Evolutionary conservation across 208 protist genomes (phyloP), one percentile per base, ranked within the genome.

Genomic region (Trichomonas vaginalis): DNA sequence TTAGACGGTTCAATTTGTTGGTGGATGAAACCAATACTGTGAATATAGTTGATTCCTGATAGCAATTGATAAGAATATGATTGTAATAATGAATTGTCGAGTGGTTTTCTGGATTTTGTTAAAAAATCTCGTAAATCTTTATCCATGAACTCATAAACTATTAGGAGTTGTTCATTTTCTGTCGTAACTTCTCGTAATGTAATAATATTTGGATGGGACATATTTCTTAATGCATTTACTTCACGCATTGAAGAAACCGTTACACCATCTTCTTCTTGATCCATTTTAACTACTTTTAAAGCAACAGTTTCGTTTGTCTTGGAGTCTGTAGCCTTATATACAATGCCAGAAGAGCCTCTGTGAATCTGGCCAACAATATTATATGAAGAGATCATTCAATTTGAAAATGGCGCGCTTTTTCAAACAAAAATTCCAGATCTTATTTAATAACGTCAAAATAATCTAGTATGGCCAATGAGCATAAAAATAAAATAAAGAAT

Each of bases 1-100:
- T 98, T 98, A 83, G 98, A 97, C 15, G 95, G 95, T 21, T 40
- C n/a, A 39, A 96, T 86, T 21, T 83, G 15, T 47, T 79, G 17
- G 15, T 96, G 95, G 39, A 96, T 96, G 37, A 95, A 48, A 39
- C 95, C 95, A 32, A 95, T 21, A 21, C 27, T 39, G 46, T 96
- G 95, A 95, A 88, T 39, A n/a, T 96, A 96, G 42, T 35, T 32
- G 8, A 96, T n/a, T 4, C 62, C 70, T 37, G 42, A 95, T 10
- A 88, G 23, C 17, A 96, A 37, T 56, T 96, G 95, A 62, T 39
- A 96, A 1, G 80, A 47, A 95, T 95, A 96, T 37, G 61, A 90
- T 61, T 56, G 47, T 32, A 95, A 1, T 51, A 82, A n/a, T 0
- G 17, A 1, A 39, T n/a, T 14, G 2, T 39, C 17, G n/a, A 92